Conservation (phyloP, 2,329 filamentous ascomycete species). For the Alternaria rosae region DNA sequence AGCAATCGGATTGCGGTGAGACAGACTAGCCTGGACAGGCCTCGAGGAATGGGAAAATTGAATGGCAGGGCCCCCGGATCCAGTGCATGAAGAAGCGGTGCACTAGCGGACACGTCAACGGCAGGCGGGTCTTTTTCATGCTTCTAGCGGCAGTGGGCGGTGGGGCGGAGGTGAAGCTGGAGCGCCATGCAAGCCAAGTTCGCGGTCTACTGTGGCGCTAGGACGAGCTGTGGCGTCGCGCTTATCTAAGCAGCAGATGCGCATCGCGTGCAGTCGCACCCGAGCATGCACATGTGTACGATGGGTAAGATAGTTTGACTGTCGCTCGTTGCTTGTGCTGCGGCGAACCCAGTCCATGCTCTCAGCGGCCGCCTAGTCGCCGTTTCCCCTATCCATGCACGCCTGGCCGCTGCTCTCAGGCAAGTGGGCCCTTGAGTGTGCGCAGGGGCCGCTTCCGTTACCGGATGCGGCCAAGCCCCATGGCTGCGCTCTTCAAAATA, state of each 20-base stretch:
- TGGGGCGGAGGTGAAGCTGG: conserved; percentile 15
- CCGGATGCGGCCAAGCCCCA: conserved; percentile 36
- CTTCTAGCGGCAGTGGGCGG: conserved; percentile 26
- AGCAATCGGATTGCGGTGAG: conserved; percentile 23
- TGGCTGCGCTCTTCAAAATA: conserved; percentile 24
- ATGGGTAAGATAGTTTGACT: background rate
- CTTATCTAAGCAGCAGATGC: background rate
- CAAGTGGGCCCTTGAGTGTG: conserved; percentile 28
- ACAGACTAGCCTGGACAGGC: conserved; percentile 28
- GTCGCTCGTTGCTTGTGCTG: background rate
- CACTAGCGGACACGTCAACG: conserved; percentile 40
- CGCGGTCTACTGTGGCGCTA: conserved; percentile 8
- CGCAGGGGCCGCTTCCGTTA: conserved; percentile 35
- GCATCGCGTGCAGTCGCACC: background rate
- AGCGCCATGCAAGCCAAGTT: background rate
- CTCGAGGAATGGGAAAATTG: conserved; percentile 13
- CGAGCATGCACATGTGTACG: background rate
- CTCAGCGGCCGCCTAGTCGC: conserved; percentile 1
- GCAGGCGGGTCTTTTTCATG: conserved; percentile 30
- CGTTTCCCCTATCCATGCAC: conserved; percentile 15
- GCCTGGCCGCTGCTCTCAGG: conserved; percentile 24
- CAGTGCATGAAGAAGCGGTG: conserved; percentile 28
- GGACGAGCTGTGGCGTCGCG: conserved; percentile 3
- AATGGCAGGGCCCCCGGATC: conserved; percentile 29
- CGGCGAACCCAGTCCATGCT: background rate